A percentile compares a stretch with the other conserved stretches of the same genome.
phyloP scores from a whole-genome alignment of 345 rosid genomes.

The Bruguiera parviflora region DNA sequence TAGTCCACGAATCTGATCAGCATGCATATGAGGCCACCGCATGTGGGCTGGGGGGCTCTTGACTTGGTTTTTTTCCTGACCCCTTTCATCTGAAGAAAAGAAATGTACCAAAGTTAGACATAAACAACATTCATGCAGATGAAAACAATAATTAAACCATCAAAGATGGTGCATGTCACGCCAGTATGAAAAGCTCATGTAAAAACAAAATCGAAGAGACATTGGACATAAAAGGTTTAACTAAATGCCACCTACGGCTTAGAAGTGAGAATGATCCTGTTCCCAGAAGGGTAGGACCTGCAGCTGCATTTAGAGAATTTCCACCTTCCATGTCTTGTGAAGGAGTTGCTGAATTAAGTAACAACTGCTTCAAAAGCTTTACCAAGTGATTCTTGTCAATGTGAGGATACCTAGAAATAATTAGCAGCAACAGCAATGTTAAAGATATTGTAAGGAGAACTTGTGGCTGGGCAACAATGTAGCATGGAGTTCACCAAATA shows the following conservation, averaged over 20 bases:
- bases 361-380: slow-evolving; percentile 86
- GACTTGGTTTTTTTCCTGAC: slow-evolving; percentile 35
- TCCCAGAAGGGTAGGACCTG: slow-evolving; percentile 92
- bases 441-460: too few relatives aligned
- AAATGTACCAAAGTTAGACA: slow-evolving; percentile 13
- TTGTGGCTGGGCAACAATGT: too few relatives aligned
- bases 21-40: slow-evolving; percentile 96
- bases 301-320: slow-evolving; percentile 63
- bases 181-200: background rate
- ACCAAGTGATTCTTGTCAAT: slow-evolving; percentile 83
- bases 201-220: background rate
- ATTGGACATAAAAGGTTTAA: slow-evolving; percentile 16
- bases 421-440: too few relatives aligned
- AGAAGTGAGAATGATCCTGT: slow-evolving; percentile 82
- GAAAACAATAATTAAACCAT: too few relatives aligned
- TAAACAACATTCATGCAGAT: background rate
- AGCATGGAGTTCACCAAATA: too few relatives aligned
- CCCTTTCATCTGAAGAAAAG: slow-evolving; percentile 48
- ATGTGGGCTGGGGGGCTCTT: slow-evolving; percentile 54
- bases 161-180: too few relatives aligned
- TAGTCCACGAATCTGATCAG: slow-evolving; percentile 87
- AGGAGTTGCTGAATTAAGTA: slow-evolving; percentile 52
- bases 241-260: slow-evolving; percentile 57
- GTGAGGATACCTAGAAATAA: slow-evolving; percentile 68
- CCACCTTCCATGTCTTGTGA: slow-evolving; percentile 43